Percentiles rank a stretch among this genome's conserved stretches.
Conservation (phyloP, 345 rosid genomes). For the Hypericum androsaemum region DNA sequence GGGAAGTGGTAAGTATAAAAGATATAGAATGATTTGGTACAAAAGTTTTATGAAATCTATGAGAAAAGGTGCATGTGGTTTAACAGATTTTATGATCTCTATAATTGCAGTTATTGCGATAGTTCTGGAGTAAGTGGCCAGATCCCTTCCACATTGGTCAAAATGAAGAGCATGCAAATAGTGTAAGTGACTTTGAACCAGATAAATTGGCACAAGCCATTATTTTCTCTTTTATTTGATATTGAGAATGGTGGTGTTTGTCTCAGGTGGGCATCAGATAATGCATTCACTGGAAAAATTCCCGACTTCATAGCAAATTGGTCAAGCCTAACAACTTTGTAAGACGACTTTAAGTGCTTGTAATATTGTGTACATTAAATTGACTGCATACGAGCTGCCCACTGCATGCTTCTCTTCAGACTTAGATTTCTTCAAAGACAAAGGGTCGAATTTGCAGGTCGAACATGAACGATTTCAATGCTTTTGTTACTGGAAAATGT, state of each 20-base stretch:
- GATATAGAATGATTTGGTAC: neutral
- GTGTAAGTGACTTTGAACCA: constrained; percentile 22
- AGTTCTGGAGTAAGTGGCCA: constrained; percentile 54
- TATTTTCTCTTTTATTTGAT: neutral
- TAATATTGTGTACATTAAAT: neutral
- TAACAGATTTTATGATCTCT: neutral
- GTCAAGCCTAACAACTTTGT: constrained; percentile 43
- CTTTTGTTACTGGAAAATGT: neutral
- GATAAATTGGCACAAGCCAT: neutral
- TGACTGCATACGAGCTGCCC: too few species aligned
- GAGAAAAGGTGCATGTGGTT: neutral
- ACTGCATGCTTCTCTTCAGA: neutral
- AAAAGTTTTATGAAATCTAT: neutral
- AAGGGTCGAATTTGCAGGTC: neutral
- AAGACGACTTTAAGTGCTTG: constrained; percentile 10
- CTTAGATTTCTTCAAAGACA: neutral
- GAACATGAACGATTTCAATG: neutral
- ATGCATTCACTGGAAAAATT: constrained; percentile 45
- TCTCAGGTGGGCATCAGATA: constrained; percentile 56
- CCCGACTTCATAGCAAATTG: constrained; percentile 66
- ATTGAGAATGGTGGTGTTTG: neutral
- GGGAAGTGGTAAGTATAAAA: neutral
- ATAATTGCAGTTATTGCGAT: constrained; percentile 31
- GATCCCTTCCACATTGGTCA: constrained; percentile 44
- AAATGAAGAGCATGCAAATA: constrained; percentile 16